Percentiles rank a stretch among this genome's conserved stretches.
Conservation (phyloP, 495 filamentous ascomycete species). For the Aspergillus coremiiformis region DNA sequence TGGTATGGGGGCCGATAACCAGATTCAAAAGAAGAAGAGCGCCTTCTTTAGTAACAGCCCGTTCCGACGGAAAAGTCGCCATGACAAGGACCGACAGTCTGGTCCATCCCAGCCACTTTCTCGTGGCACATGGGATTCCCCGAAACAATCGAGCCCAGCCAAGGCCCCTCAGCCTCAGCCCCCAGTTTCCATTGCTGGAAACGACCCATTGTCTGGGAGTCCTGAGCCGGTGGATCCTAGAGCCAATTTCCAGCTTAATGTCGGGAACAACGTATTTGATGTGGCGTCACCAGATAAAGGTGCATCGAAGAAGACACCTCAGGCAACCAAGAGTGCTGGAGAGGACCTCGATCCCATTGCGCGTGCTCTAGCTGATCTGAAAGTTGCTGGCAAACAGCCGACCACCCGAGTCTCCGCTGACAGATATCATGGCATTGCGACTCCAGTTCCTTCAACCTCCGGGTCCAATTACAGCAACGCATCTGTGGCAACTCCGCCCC, state of each 20-base stretch:
- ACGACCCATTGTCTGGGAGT: conserved; percentile 41
- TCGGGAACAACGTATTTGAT: conserved; percentile 94
- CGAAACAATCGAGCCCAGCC: conserved; percentile 29
- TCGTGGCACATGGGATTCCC: conserved; percentile 34
- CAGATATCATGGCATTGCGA: conserved; percentile 82
- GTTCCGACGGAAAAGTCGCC: conserved; percentile 86
- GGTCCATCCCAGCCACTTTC: conserved; percentile 23
- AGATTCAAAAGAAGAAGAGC: conserved; percentile 73
- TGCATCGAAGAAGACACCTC: conserved; percentile 26
- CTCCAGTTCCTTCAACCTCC: conserved; percentile 61
- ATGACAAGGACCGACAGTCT: conserved; percentile 63
- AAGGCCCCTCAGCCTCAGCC: conserved; percentile 20
- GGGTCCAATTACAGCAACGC: conserved; percentile 52
- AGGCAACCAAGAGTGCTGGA: conserved; percentile 26
- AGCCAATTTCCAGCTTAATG: conserved; percentile 89
- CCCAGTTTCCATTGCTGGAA: not conserved
- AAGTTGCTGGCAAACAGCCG: conserved; percentile 72
- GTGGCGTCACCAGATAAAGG: conserved; percentile 73
- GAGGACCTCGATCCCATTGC: conserved; percentile 81
- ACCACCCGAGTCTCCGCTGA: conserved; percentile 82
- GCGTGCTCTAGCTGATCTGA: conserved; percentile 83
- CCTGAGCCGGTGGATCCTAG: conserved; percentile 91
- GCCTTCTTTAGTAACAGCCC: conserved; percentile 95
- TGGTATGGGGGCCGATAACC: conserved; percentile 50
- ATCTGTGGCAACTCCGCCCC: conserved; percentile 46